Evolutionary conservation across 441 rosid species (phyloP).

Genomic region (Dalechampia spathulata): DNA sequence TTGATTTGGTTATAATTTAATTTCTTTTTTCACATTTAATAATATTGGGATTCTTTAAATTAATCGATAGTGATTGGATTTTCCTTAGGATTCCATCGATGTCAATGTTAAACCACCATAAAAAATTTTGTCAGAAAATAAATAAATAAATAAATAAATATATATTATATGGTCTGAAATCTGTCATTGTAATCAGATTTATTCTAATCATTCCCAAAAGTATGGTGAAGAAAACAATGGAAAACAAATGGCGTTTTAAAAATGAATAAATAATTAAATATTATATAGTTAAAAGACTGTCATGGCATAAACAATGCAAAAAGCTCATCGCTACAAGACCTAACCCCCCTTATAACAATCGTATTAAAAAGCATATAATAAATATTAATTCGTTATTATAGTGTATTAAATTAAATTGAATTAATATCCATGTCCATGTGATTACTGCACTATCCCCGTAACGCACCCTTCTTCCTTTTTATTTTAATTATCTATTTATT

Average conservation of each 20-base stretch:
- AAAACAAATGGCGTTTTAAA: no score
- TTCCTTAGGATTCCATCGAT: constrained; percentile 19
- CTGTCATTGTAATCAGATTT: neutral
- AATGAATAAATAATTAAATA: neutral
- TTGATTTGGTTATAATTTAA: no score
- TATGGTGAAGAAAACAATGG: constrained; percentile 38
- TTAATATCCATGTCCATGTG: no score
- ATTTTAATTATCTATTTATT: no score
- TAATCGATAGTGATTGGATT: neutral
- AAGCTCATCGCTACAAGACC: constrained; percentile 22
- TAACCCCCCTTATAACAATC: constrained; percentile 17
- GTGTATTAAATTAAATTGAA: no score
- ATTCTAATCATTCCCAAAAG: constrained; percentile 17
- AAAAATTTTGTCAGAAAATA: neutral
- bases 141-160: neutral
- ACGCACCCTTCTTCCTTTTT: no score
- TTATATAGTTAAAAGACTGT: no score
- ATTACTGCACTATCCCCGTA: no score
- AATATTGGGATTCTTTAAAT: no score
- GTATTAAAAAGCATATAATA: no score
- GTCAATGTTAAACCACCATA: constrained; percentile 13
- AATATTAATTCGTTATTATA: neutral
- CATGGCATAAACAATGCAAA: neutral
- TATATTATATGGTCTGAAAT: no score
- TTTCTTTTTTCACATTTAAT: no score